Percentiles rank a stretch among this genome's conserved stretches.
Evolutionary conservation across 345 rosid genomes (phyloP).

Genomic region (Draba incana): DNA sequence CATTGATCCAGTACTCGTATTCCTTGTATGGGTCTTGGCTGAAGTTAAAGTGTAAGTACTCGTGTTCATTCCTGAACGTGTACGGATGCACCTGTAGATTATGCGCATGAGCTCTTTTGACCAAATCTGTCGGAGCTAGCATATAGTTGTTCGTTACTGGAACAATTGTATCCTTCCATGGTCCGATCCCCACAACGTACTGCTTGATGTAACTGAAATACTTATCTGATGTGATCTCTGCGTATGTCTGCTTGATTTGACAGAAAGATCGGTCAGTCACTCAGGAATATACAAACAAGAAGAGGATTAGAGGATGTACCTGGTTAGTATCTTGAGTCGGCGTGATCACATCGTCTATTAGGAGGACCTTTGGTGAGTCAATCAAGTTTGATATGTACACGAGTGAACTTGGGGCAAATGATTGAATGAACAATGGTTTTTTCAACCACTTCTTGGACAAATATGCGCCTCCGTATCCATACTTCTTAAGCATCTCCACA

Average conservation of each 20-base stretch:
- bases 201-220: conserved; percentile 74
- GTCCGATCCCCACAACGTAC: conserved; percentile 93
- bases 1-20: conserved; percentile 79
- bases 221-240: conserved; percentile 84
- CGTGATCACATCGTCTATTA: conserved; percentile 65
- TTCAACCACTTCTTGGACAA: conserved; percentile 78
- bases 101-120: conserved; percentile 78
- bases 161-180: conserved; percentile 93
- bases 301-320: conserved; percentile 47
- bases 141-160: conserved; percentile 65
- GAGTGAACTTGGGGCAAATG: conserved; percentile 92
- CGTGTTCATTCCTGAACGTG: conserved; percentile 75
- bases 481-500: conserved; percentile 70
- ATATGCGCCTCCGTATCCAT: conserved; percentile 81
- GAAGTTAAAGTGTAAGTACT: conserved; percentile 64
- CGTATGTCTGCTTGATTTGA: conserved; percentile 62
- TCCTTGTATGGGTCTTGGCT: conserved; percentile 79
- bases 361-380: conserved; percentile 71
- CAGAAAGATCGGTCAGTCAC: neutral
- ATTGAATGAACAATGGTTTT: conserved; percentile 85
- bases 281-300: neutral
- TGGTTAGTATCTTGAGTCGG: conserved; percentile 92
- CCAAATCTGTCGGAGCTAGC: conserved; percentile 78
- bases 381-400: conserved; percentile 66
- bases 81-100: conserved; percentile 91